These are phyloP conservation scores for Hygrophila difformis DNA, from an alignment of 257 asterid genomes.

Conservation along the genomic window DNA sequence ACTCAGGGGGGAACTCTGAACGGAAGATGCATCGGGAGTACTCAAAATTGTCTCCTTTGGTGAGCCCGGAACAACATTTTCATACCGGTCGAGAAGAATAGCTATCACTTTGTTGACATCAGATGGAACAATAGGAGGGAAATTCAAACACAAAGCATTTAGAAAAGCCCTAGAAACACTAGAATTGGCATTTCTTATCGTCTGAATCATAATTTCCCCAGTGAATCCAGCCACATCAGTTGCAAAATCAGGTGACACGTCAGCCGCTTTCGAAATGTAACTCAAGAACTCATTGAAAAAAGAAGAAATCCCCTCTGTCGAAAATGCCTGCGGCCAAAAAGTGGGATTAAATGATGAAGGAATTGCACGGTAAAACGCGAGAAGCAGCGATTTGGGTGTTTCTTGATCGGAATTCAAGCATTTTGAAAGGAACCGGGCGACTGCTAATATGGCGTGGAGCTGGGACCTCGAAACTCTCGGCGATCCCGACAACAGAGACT, in stretches of 20 bases:
- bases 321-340: slow-evolving; percentile 90
- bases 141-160: slow-evolving; percentile 53
- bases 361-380: slow-evolving; percentile 74
- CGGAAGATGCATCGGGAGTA: slow-evolving; percentile 38
- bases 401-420: slow-evolving; percentile 50
- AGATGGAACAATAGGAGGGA: slow-evolving; percentile 63
- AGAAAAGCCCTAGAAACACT: slow-evolving; percentile 46
- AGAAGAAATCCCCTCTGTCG: slow-evolving; percentile 46
- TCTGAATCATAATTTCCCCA: slow-evolving; percentile 61
- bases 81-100: slow-evolving; percentile 62
- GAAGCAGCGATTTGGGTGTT: slow-evolving; percentile 59
- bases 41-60: slow-evolving; percentile 32
- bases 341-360: slow-evolving; percentile 49
- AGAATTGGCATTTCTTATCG: slow-evolving; percentile 33
- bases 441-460: slow-evolving; percentile 77
- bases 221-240: slow-evolving; percentile 65
- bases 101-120: slow-evolving; percentile 66
- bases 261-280: slow-evolving; percentile 55
- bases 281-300: slow-evolving; percentile 53
- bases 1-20: slow-evolving; percentile 51
- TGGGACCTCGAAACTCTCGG: slow-evolving; percentile 84
- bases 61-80: slow-evolving; percentile 42
- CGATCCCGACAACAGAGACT: slow-evolving; percentile 58
- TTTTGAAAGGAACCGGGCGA: slow-evolving; percentile 73
- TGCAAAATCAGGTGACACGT: slow-evolving; percentile 48